phyloP scores from a whole-genome alignment of 495 filamentous ascomycete genomes.

The Jackrogersella multiformis region DNA sequence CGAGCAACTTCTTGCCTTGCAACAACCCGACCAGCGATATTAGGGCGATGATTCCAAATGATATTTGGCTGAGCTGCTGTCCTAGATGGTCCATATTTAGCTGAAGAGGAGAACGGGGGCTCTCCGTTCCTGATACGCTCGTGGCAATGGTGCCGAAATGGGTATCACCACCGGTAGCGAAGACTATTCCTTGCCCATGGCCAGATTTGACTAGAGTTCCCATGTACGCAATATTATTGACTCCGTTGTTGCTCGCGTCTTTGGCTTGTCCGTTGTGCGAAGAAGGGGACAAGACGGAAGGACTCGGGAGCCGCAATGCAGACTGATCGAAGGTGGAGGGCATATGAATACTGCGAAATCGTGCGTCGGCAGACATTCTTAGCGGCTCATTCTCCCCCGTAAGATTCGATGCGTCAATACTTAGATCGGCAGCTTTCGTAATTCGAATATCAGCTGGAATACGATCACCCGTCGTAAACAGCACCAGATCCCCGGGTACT shows the following conservation, averaged over 20 bases:
- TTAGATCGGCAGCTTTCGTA: constrained; percentile 83
- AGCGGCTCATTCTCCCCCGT: constrained; percentile 97
- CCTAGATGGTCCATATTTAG: constrained; percentile 96
- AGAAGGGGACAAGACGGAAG: constrained; percentile 45
- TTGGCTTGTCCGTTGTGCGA: constrained; percentile 38
- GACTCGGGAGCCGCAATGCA: constrained; percentile 49
- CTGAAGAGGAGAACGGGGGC: constrained; percentile 91
- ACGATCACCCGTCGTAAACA: constrained; percentile 94
- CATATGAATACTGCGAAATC: constrained; percentile 62
- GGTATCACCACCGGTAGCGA: constrained; percentile 89
- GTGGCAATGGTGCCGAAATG: constrained; percentile 97
- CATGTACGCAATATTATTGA: constrained; percentile 94
- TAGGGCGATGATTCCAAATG: constrained; percentile 91
- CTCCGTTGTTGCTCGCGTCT: constrained; percentile 43
- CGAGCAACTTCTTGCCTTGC: constrained; percentile 87
- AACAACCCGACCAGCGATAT: constrained; percentile 90
- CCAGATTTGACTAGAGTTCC: constrained; percentile 95
- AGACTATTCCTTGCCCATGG: constrained; percentile 95
- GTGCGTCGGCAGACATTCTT: constrained; percentile 75
- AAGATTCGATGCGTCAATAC: constrained; percentile 96
- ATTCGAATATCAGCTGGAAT: constrained; percentile 97
- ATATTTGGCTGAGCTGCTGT: constrained; percentile 92
- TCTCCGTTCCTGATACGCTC: constrained; percentile 91
- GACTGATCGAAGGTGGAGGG: constrained; percentile 35
- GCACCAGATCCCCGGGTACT: constrained; percentile 89